Percentiles rank a stretch among this genome's conserved stretches.
phyloP scores from a whole-genome alignment of 257 asterid genomes.

The Primulina tabacum region DNA sequence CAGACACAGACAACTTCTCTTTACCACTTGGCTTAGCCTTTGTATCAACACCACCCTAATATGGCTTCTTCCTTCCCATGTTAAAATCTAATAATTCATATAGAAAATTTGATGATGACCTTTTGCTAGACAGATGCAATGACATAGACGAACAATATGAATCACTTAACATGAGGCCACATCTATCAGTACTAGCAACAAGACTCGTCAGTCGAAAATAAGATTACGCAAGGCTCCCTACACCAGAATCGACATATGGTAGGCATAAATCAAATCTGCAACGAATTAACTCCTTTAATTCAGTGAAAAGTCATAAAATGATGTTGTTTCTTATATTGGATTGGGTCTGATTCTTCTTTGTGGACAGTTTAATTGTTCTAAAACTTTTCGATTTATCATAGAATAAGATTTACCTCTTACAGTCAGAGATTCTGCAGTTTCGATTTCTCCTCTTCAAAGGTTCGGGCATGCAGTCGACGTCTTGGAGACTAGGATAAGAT shows the following conservation, averaged over 20 bases:
- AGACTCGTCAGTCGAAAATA: neutral
- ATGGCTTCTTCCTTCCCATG: constrained; percentile 68
- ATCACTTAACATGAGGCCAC: neutral
- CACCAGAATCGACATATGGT: neutral
- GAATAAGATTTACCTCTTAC: too few species aligned
- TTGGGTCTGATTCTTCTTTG: too few species aligned
- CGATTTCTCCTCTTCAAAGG: too few species aligned
- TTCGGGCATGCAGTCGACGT: too few species aligned
- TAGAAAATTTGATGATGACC: neutral
- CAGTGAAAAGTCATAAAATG: too few species aligned
- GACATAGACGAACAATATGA: neutral
- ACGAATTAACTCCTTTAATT: neutral
- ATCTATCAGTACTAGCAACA: neutral
- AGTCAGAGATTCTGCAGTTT: too few species aligned
- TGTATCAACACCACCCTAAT: constrained; percentile 39
- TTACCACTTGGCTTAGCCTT: constrained; percentile 56
- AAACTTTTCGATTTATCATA: too few species aligned
- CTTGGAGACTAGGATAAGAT: too few species aligned
- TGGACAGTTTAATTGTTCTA: too few species aligned
- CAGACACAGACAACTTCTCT: constrained; percentile 58
- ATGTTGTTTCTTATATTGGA: too few species aligned
- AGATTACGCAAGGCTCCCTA: neutral
- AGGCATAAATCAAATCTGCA: neutral
- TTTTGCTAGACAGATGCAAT: neutral
- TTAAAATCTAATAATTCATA: constrained; percentile 17